phyloP scores from a whole-genome alignment of 2,329 filamentous ascomycete species.

The Colletotrichum phormii region DNA sequence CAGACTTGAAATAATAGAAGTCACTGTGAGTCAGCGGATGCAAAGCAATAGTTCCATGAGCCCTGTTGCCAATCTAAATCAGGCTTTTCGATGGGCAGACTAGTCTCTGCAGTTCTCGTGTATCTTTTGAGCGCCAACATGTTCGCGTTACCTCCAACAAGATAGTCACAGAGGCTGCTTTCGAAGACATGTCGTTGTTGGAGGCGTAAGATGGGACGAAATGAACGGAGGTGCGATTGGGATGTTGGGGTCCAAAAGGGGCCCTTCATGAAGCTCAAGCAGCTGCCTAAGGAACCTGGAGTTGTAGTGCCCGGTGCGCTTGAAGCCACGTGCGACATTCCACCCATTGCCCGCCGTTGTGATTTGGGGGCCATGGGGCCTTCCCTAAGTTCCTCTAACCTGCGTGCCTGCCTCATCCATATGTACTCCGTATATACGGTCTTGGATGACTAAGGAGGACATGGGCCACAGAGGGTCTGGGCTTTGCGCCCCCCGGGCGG shows the following conservation, averaged over 20 bases:
- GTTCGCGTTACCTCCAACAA: background rate
- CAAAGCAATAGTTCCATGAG: constrained; percentile 1
- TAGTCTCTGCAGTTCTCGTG: background rate
- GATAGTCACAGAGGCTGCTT: background rate
- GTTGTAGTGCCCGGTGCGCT: background rate
- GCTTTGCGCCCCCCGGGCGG: background rate
- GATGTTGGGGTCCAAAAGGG: constrained; percentile 1
- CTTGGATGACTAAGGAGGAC: background rate
- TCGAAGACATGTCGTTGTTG: background rate
- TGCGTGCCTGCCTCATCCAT: too few relatives aligned
- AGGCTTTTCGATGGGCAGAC: constrained; percentile 26
- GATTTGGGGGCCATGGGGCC: background rate
- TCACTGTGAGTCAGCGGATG: constrained; percentile 30
- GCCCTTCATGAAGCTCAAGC: background rate
- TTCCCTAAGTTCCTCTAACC: too few relatives aligned
- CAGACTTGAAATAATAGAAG: background rate
- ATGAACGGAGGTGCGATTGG: background rate
- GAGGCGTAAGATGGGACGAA: background rate
- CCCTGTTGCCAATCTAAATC: constrained; percentile 5
- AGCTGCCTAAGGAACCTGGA: background rate
- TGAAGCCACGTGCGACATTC: background rate
- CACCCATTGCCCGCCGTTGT: background rate
- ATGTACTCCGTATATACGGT: too few relatives aligned
- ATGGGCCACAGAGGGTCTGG: background rate
- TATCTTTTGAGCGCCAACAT: background rate